Conservation (phyloP, 2,329 filamentous ascomycete genomes). For the Botrytis byssoidea region DNA sequence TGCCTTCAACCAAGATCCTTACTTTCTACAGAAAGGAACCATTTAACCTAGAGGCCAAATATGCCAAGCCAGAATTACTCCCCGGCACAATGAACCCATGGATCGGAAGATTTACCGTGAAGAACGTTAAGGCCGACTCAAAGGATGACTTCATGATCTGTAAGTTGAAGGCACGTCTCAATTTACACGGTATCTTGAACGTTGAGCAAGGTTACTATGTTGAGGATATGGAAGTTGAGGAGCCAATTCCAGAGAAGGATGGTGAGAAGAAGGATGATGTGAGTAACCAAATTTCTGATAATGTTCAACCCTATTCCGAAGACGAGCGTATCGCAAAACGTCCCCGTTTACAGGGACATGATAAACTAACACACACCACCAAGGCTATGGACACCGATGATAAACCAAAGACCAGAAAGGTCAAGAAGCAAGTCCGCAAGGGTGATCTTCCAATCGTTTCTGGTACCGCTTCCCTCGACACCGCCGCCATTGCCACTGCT, state of each 20-base stretch:
- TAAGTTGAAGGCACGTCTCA: conserved; percentile 97
- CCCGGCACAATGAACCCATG: conserved; percentile 90
- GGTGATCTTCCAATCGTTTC: conserved; percentile 86
- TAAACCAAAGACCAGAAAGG: conserved; percentile 83
- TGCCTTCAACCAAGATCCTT: conserved; percentile 98
- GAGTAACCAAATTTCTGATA: conserved; percentile 43
- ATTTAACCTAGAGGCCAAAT: conserved; percentile 93
- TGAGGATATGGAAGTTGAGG: conserved; percentile 95
- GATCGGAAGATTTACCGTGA: conserved; percentile 97
- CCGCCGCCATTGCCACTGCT: conserved; percentile 61
- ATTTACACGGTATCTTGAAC: conserved; percentile 93
- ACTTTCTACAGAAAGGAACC: conserved; percentile 99
- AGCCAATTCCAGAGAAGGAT: conserved; percentile 72
- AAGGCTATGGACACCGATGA: conserved; percentile 79
- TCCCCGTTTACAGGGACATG: conserved; percentile 27
- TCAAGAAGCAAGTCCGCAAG: conserved; percentile 99
- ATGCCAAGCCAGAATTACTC: conserved; percentile 80
- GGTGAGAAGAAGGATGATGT: conserved; percentile 62
- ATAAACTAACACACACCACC: conserved; percentile 33
- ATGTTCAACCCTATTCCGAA: conserved; percentile 26
- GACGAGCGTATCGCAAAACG: conserved; percentile 33
- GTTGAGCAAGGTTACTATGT: conserved; percentile 97
- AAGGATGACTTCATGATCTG: conserved; percentile 99
- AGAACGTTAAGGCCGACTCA: conserved; percentile 89
- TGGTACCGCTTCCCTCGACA: conserved; percentile 78